Evolutionary conservation across 2,329 filamentous ascomycete species (phyloP).

Genomic region (Zymoseptoria ardabiliae): DNA sequence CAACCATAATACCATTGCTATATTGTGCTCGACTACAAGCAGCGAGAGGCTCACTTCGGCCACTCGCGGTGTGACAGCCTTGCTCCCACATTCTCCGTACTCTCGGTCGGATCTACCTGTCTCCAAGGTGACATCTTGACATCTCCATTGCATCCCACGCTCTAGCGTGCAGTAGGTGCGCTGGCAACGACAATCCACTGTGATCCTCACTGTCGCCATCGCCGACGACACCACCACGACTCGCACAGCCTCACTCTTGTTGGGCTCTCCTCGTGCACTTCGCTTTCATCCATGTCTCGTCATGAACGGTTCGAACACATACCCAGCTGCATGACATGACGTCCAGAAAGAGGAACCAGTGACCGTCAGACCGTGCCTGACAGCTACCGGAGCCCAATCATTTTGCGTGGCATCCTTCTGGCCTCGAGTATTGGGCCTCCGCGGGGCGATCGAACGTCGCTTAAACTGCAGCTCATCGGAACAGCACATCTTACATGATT

Average conservation of each 20-base stretch:
- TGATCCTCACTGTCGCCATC: neutral
- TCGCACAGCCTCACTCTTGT: neutral
- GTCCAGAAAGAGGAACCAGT: slow-evolving; percentile 12
- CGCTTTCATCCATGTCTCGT: slow-evolving; percentile 13
- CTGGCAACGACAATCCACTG: neutral
- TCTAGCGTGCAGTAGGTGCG: neutral
- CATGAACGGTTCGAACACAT: slow-evolving; percentile 3
- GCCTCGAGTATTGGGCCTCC: slow-evolving; percentile 15
- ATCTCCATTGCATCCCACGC: neutral
- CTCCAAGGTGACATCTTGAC: neutral
- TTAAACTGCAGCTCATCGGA: slow-evolving; percentile 5
- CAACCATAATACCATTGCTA: neutral
- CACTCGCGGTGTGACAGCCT: neutral
- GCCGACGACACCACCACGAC: neutral
- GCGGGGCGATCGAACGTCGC: slow-evolving; percentile 8
- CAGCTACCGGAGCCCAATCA: slow-evolving; percentile 16
- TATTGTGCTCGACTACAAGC: neutral
- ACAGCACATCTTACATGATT: slow-evolving; percentile 18
- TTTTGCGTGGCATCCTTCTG: slow-evolving; percentile 4
- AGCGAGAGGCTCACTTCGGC: neutral
- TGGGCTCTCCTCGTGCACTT: slow-evolving; percentile 3
- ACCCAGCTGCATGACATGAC: slow-evolving; percentile 10
- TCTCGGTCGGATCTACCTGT: neutral
- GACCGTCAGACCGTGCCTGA: slow-evolving; percentile 16
- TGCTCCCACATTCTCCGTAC: neutral